Base-by-base conservation (phyloP, 768 basidiomycete species). In the Trametes sanguinea region DNA sequence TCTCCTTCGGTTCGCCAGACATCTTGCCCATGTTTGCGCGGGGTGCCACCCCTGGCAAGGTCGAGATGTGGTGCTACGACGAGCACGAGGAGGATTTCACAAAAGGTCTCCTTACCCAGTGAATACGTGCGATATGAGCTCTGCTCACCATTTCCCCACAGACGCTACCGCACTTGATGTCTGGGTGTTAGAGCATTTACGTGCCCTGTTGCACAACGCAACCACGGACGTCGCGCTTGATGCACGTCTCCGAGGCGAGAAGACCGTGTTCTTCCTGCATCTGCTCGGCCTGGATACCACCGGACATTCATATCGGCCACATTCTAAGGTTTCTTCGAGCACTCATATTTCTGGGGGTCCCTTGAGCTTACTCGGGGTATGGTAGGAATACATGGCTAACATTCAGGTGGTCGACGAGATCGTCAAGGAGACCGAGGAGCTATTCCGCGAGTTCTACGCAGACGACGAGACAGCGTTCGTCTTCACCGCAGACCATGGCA, bases 401-500 rank as follows among this genome's bases (percentile, higher is more conserved):
- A 92, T 95, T 39, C 84, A 79, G 69, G 83, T 88, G 4, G 92
- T 94, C 1, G 93, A 95, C 65, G 68, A 74, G 52, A 87, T 95
- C 63, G 90, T 93, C 30, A 77, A 77, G 37, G 78, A 84, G 56
- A 85, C 88, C 1, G 89, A 92, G 64, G 66, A 74, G 40, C 77
- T 92, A 2, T 70, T 94, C 22, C 71, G 74, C 0, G 77, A 83
- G 4, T 94, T 89, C 70, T 94, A 86, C 67, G 67, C 76, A 35
- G 88, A 91, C 60, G 76, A 84, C 22, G 83, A 88, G 57, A 93
- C 91, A 0, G 83, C 83, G 61, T 94, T 81, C 69, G 74, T 94
- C 35, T 94, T 92, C 71, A 94, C 90, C 2, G 90, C 93, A 0
- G 93, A 95, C 72, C 93, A 95, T 69, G 93, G 93, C 8, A 95